Base-by-base conservation (phyloP, 2,329 filamentous ascomycete genomes). In the Aspergillus terreus region DNA sequence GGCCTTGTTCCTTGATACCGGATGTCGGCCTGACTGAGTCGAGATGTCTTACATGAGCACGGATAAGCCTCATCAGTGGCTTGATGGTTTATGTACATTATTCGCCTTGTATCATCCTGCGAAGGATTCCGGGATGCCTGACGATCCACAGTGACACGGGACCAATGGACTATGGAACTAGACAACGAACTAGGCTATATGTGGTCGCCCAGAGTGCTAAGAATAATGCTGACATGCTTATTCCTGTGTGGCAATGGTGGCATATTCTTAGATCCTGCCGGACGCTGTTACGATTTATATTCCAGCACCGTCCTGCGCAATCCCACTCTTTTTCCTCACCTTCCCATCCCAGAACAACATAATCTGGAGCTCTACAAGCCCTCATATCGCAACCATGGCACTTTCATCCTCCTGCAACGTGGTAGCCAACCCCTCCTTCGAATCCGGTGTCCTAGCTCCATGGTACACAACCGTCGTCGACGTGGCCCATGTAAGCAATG, bases 351-450 rank as follows among this genome's bases (percentile, higher is more conserved):
- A 30, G 7, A n/a, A n/a, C 15, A 17, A 38, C 15, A 38, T n/a
- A 38, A n/a, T 14, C 35, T 19, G n/a, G 12, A n/a, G 6, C 17
- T 9, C 3, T 38, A 38, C 14, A 23, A 4, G 6, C 19, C 19
- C 5, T 36, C 12, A n/a, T 17, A 9, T n/a, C 12, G 6, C 38
- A 15, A 17, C n/a, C n/a, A 62, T 59, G 59, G 50, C 56, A 3
- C 52, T 60, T 7, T 57, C 55, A 21, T 27, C 50, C 10, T 58
- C 50, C 6, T 58, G 58, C 50, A 63, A 63, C 41, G 47, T 57
- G 17, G 46, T 64, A 15, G 17, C 51, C 30, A 63, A 63, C 41
- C 59, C 59, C 3, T 57, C 58, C 35, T 61, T 64, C 35, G 62
- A 63, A 32, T 53, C 60, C 1, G 58, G 59, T 10, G 27, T 40